Evolutionary conservation across 2,329 filamentous ascomycete genomes (phyloP).

Genomic region (Sporothrix euskadiensis): DNA sequence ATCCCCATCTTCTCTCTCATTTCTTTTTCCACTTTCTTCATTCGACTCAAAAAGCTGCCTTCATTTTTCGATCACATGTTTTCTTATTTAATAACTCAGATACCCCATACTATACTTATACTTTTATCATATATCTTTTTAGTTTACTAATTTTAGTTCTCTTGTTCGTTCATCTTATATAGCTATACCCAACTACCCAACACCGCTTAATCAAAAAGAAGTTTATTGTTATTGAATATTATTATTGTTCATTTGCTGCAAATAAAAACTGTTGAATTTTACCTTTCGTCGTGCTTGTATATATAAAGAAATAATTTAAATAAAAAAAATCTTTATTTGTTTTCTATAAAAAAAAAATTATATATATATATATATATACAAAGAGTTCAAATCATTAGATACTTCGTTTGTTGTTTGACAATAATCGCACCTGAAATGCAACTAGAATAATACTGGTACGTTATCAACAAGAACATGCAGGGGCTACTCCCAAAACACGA

Average conservation of each 20-base stretch:
- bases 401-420: neutral
- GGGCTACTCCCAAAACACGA: neutral
- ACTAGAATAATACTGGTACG: neutral
- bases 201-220: constrained; percentile 4
- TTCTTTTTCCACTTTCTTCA: neutral
- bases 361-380: neutral
- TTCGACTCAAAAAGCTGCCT: neutral
- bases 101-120: constrained; percentile 25
- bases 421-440: neutral
- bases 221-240: neutral
- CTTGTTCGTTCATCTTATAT: neutral
- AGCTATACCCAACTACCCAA: constrained; percentile 1
- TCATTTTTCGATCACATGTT: neutral
- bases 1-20: neutral
- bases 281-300: too few species aligned
- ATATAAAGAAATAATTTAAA: too few species aligned
- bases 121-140: neutral
- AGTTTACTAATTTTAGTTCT: neutral
- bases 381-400: neutral
- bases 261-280: too few species aligned
- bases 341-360: neutral
- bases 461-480: neutral
- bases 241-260: too few species aligned
- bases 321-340: too few species aligned
- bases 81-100: constrained; percentile 26